Evolutionary conservation across 2,329 filamentous ascomycete species (phyloP), one percentile per base, ranked within the genome.

Genomic region (Paraconiothyrium sp.): DNA sequence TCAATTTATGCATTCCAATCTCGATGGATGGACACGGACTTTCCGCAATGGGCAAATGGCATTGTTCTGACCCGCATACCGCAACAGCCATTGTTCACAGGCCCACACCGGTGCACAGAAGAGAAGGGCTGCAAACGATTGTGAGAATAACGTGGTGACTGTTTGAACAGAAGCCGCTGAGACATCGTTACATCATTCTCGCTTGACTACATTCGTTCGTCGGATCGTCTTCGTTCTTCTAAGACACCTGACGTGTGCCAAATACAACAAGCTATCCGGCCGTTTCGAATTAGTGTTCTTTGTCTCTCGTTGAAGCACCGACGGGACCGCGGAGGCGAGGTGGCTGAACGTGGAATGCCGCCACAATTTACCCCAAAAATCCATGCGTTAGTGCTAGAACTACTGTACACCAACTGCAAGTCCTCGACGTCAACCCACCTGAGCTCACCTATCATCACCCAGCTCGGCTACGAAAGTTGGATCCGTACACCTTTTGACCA

Each of bases 371-470:
- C 27, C 52, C 52, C 14, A 32, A 27, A 43, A 44, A 34, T 34
- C 20, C 16, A 24, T 34, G 39, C 37, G 20, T 46, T 55, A 55
- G 52, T 27, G 52, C 27, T 35, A 13, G 39, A 14, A 16, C 52
- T 55, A 55, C 39, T 55, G 52, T 46, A 34, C 52, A 55, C 41
- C 52, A 44, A 16, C 52, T 55, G 52, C 52, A 46, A 55, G 52
- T 55, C 37, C 27, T 55, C 39, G 52, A 55, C 52, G 39, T 46
- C 39, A 46, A 54, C n/a, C 50, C 50, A 30, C 22, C 7, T n/a
- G 30, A 34, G 52, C 52, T 55, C 52, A 55, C 52, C 52, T 55
- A 55, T 46, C 52, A 46, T 13, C 39, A 46, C 52, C 52, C 39
- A 7, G 34, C 22, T 16, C 16, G 27, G 37, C 39, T 7, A 16